phyloP scores from a whole-genome alignment of 2,329 filamentous ascomycete species.

The Aspergillus quadrilineatus region DNA sequence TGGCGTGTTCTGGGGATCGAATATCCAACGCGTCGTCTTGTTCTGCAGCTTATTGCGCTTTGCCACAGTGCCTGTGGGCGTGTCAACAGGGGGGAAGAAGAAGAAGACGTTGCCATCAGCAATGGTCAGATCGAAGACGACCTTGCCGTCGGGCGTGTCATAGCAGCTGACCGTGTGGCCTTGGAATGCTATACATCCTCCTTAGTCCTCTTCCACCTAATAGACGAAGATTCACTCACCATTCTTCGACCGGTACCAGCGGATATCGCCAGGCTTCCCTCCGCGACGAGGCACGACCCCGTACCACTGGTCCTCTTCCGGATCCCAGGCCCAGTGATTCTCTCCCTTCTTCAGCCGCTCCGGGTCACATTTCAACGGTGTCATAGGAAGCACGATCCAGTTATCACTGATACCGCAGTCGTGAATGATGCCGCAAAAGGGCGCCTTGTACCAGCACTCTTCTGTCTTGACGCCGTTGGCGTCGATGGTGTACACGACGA shows the following conservation, averaged over 20 bases:
- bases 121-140: too few species aligned
- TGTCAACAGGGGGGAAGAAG: too few species aligned
- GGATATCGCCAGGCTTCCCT: too few species aligned
- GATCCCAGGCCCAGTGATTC: not conserved
- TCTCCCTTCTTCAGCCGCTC: not conserved
- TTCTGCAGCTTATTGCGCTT: not conserved
- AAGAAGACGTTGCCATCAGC: too few species aligned
- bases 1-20: not conserved
- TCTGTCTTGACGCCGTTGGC: not conserved
- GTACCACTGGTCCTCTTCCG: not conserved
- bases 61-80: too few species aligned
- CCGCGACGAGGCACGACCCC: too few species aligned
- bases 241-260: not conserved
- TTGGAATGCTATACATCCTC: too few species aligned
- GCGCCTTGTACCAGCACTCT: not conserved
- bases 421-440: not conserved
- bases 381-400: not conserved
- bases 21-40: not conserved
- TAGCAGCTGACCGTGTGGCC: too few species aligned
- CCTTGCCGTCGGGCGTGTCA: too few species aligned
- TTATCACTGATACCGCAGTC: not conserved
- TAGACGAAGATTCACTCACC: not conserved
- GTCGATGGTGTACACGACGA: not conserved
- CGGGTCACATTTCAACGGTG: not conserved
- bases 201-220: too few species aligned